Evolutionary conservation across 225 moss, liverwort and hornwort genomes (phyloP).

Genomic region (Pseudisothecium myosuroides): DNA sequence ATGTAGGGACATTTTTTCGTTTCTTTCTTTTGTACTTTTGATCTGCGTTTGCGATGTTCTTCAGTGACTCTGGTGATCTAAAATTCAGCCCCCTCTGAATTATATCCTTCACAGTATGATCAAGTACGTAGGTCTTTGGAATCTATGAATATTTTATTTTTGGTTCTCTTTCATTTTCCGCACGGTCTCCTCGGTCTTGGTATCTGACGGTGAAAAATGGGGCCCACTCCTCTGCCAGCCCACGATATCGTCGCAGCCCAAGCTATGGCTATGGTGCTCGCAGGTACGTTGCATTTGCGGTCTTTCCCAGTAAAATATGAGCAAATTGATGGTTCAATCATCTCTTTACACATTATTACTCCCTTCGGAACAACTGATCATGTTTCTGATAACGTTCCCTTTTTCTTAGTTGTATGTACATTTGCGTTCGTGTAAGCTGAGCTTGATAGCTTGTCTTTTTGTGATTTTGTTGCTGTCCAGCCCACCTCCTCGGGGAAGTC

Average conservation of each 20-base stretch:
- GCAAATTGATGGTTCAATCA: neutral
- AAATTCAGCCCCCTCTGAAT: neutral
- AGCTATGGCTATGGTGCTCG: constrained; percentile 90
- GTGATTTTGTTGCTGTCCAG: neutral
- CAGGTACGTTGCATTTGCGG: constrained; percentile 41
- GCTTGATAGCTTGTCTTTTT: neutral
- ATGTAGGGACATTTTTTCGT: neutral
- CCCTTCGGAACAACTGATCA: too few species aligned
- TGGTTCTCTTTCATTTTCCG: neutral
- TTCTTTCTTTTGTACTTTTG: neutral
- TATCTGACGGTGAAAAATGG: constrained; percentile 39
- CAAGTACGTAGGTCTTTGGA: neutral
- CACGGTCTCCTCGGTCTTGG: neutral
- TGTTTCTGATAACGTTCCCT: neutral
- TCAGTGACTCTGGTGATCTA: neutral
- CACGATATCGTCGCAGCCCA: constrained; percentile 90
- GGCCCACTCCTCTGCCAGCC: constrained; percentile 49
- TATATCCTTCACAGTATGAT: neutral
- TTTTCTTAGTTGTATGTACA: neutral
- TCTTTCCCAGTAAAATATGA: neutral
- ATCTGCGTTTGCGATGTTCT: neutral
- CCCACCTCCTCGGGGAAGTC: constrained; percentile 47
- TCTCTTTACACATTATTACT: neutral
- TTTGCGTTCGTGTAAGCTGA: neutral
- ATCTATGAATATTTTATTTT: neutral